phyloP scores from a whole-genome alignment of 2,329 filamentous ascomycete species.

The Pyricularia sp. region DNA sequence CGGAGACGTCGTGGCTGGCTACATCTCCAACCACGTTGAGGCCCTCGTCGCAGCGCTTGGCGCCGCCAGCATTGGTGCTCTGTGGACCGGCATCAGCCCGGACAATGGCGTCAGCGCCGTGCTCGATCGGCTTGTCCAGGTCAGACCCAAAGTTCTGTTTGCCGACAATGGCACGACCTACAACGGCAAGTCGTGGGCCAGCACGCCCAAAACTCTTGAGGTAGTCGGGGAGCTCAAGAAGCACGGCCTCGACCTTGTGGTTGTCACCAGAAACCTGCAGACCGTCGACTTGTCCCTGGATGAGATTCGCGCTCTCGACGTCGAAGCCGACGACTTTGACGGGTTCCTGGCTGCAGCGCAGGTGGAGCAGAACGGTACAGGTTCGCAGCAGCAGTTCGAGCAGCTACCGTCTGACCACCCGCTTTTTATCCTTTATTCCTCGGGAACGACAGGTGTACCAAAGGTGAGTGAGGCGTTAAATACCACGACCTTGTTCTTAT shows the following conservation, averaged over 20 bases:
- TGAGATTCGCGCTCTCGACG: conserved; percentile 26
- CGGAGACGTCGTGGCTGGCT: conserved; percentile 55
- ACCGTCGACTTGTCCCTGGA: conserved; percentile 30
- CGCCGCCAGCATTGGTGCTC: conserved; percentile 69
- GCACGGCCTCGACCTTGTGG: conserved; percentile 55
- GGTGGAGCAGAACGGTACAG: conserved; percentile 16
- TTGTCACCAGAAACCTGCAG: conserved; percentile 63
- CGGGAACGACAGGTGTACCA: conserved; percentile 76
- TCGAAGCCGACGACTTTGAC: conserved; percentile 34
- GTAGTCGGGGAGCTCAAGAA: conserved; percentile 55
- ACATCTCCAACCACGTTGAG: conserved; percentile 83
- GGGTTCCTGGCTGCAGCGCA: conserved; percentile 30
- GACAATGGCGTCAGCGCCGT: conserved; percentile 90
- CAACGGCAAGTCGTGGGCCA: conserved; percentile 84
- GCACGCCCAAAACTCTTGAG: conserved; percentile 67
- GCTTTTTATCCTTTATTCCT: conserved; percentile 88
- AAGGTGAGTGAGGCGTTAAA: conserved; percentile 38
- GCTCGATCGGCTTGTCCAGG: conserved; percentile 77
- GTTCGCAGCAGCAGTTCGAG: conserved; percentile 51
- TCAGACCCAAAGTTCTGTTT: conserved; percentile 73
- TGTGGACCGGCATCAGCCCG: conserved; percentile 90
- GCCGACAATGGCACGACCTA: conserved; percentile 83
- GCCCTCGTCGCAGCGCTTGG: conserved; percentile 83
- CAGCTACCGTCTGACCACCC: conserved; percentile 79
- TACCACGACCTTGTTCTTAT: background rate